Evolutionary conservation across 2,329 filamentous ascomycete genomes (phyloP), one percentile per base, ranked within the genome.

Genomic region (Monilinia vaccinii-corymbosi): DNA sequence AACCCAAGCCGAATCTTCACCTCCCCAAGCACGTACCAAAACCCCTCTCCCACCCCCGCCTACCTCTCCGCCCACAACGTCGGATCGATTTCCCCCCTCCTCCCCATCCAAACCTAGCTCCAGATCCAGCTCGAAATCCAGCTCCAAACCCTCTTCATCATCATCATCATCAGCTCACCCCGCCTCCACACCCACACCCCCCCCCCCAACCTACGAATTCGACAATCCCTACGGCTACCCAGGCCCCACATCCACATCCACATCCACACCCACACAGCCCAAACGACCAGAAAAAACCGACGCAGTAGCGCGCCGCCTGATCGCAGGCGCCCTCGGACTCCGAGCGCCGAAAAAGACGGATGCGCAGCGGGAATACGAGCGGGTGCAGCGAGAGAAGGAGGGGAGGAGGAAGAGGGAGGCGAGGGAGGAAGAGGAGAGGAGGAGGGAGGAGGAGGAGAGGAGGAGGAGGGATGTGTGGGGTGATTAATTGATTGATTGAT

Each of bases 381-480:
- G 36, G 5, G 36, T 38, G 36, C 36, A 38, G 11, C 13, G 36
- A 4, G 36, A 38, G 14, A 38, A 18, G 7, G 16, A 18, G 36
- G 5, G 61, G 81, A 84, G 67, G 89, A 92, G 73, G 85, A 79
- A 70, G 82, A 83, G 60, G n/a, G n/a, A n/a, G n/a, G n/a, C n/a
- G n/a, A n/a, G n/a, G n/a, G n/a, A n/a, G n/a, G 83, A 85, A 73
- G 81, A 75, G 67, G 75, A 76, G 65, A 79, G 77, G 68, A 81
- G 81, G 64, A 83, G 83, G 68, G 82, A 87, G 69, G 83, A 84
- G 38, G 78, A 77, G 49, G 88, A 93, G 71, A 83, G 80, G 73
- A 86, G 87, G n/a, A 95, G 88, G 78, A 81, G 81, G 62, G 86
- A 89, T n/a, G 79, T 96, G 31, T 97, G 94, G 94, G 86, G 94